Base-by-base conservation (phyloP, 139 green algal genomes). In the Tetradesmus obliquus region DNA sequence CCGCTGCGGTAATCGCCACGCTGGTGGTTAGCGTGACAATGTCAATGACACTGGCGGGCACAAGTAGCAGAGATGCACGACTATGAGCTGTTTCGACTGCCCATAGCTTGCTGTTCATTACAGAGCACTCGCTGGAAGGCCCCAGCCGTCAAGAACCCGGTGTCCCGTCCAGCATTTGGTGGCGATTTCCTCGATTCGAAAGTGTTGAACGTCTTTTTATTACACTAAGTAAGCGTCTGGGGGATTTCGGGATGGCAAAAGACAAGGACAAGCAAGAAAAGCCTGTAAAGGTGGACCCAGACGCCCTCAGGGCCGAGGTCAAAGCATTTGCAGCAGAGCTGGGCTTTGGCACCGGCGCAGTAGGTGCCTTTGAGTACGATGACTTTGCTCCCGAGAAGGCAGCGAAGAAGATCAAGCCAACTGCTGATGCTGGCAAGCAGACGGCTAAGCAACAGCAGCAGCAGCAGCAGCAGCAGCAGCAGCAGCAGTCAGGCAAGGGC, bases 361-460 rank as follows among this genome's bases (percentile, higher is more conserved):
- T 32, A 0, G 66, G 76, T 69, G 89, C 93, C 17, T 92, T 93
- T 9, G 95, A 81, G 22, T 98, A 98, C 74, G 91, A 95, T 81
- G 97, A 98, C 83, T 98, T 98, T 88, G 94, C 95, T 1, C 96
- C 97, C 24, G 57, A 92, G 55, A 80, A 82, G n/a, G 83, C 79
- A 53, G 81, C 55, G 3, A 82, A 92, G 82, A 20, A 82, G n/a
- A 51, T 88, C 81, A 84, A 84, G 55, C 69, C 92, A 87, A 57
- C 66, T 88, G 85, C 74, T 51, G 71, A 85, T 58, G 71, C 83
- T n/a, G 24, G 10, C 81, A 79, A 60, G 80, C 57, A 22, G 58
- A 91, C 94, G 80, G 79, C 19, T 71, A 72, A 92, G 66, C 66
- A 88, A 22, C 20, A 22, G 24, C 22, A 19, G 6, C 82, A 81